These are phyloP conservation scores for Blastomyces percursus DNA, from an alignment of 2,329 filamentous ascomycete species.

Conservation along the genomic window DNA sequence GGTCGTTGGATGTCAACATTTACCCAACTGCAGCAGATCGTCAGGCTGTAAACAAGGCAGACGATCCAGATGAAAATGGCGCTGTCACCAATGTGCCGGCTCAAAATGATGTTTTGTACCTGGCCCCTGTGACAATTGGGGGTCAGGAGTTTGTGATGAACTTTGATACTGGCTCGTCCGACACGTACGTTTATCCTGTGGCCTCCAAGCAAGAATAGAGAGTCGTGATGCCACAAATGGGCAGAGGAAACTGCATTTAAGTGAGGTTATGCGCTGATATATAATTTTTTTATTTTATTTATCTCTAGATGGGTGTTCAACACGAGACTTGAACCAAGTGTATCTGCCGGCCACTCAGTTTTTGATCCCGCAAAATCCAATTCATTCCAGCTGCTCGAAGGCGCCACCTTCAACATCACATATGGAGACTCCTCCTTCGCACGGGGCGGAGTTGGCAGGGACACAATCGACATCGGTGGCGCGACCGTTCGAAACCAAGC, in stretches of 20 bases:
- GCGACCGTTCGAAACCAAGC: slow-evolving; percentile 52
- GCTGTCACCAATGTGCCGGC: slow-evolving; percentile 55
- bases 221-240: neutral
- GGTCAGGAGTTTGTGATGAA: slow-evolving; percentile 58
- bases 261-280: slow-evolving; percentile 3
- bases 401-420: slow-evolving; percentile 48
- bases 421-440: slow-evolving; percentile 58
- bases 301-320: slow-evolving; percentile 56
- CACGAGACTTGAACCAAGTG: slow-evolving; percentile 40
- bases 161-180: slow-evolving; percentile 66
- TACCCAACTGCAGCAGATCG: slow-evolving; percentile 18
- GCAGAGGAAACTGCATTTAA: neutral
- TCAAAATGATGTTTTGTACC: slow-evolving; percentile 56
- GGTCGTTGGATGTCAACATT: slow-evolving; percentile 27
- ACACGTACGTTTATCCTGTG: slow-evolving; percentile 44
- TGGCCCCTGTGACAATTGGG: slow-evolving; percentile 58
- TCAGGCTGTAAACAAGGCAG: slow-evolving; percentile 20
- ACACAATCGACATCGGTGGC: slow-evolving; percentile 52
- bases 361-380: slow-evolving; percentile 45
- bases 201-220: neutral
- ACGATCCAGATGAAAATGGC: slow-evolving; percentile 35
- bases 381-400: slow-evolving; percentile 40
- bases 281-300: neutral
- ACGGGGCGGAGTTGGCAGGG: slow-evolving; percentile 53
- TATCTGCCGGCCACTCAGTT: slow-evolving; percentile 43